Evolutionary conservation across 768 basidiomycete genomes (phyloP).

Genomic region (Russula sp.): DNA sequence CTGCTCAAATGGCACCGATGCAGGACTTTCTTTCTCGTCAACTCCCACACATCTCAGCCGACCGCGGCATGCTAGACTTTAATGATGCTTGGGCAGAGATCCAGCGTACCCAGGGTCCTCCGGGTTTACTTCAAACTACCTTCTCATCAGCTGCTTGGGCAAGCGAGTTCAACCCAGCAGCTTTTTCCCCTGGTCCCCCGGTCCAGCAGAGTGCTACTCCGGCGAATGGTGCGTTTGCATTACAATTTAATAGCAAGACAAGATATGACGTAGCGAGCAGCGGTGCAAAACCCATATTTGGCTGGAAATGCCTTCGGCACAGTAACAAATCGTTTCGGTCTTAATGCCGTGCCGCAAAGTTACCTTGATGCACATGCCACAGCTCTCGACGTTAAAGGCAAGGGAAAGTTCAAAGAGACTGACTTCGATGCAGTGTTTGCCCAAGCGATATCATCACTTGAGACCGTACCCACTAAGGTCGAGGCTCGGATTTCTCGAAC

Average conservation of each 20-base stretch:
- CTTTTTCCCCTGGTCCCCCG: background rate
- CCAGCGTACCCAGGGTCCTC: background rate
- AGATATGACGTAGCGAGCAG: conserved; percentile 2
- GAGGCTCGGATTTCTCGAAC: conserved; percentile 27
- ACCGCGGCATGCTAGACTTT: conserved; percentile 2
- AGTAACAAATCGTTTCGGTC: conserved; percentile 18
- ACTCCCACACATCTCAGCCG: conserved; percentile 30
- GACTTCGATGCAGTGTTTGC: conserved; percentile 87
- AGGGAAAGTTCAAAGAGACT: conserved; percentile 71
- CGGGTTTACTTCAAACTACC: background rate
- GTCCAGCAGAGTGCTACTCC: background rate
- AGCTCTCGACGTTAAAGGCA: conserved; percentile 45
- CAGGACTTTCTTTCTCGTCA: conserved; percentile 30
- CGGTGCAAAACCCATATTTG: conserved; percentile 4
- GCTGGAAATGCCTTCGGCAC: conserved; percentile 16
- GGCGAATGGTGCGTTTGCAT: conserved; percentile 5
- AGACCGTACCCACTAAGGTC: conserved; percentile 35
- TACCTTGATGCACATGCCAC: conserved; percentile 20
- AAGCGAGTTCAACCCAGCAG: conserved; percentile 25
- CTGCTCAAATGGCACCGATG: conserved; percentile 32
- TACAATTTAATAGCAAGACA: background rate
- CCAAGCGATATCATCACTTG: conserved; percentile 52
- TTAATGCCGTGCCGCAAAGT: conserved; percentile 22
- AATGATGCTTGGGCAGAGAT: conserved; percentile 18
- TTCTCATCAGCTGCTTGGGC: conserved; percentile 17